Percentiles rank a stretch among this genome's conserved stretches.
Evolutionary conservation across 352 stramenopile species (phyloP).

Genomic region (Phytophthora nicotianae): DNA sequence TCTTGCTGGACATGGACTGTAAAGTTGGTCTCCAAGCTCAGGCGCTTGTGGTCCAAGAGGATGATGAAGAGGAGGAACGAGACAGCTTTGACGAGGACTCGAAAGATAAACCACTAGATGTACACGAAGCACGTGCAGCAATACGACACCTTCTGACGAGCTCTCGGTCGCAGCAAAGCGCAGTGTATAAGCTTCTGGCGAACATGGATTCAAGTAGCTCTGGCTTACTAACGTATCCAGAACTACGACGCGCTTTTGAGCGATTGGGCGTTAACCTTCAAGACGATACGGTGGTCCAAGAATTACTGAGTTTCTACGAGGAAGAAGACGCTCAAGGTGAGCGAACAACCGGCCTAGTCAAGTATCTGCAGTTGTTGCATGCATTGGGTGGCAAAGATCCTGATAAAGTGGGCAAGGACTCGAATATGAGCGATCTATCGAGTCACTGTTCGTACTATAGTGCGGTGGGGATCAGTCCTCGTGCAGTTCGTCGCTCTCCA

Average conservation of each 20-base stretch:
- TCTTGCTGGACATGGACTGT: constrained; percentile 70
- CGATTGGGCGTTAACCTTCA: constrained; percentile 49
- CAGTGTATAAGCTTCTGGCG: constrained; percentile 66
- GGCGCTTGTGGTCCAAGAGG: constrained; percentile 62
- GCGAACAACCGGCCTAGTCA: constrained; percentile 44
- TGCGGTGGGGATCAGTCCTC: constrained; percentile 68
- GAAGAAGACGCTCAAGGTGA: constrained; percentile 62
- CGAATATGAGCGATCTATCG: constrained; percentile 67
- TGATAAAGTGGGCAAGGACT: constrained; percentile 52
- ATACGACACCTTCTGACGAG: constrained; percentile 59
- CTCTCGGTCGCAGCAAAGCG: constrained; percentile 48
- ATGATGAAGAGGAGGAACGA: constrained; percentile 38
- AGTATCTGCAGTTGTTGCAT: constrained; percentile 72
- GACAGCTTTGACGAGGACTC: constrained; percentile 31
- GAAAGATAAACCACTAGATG: constrained; percentile 29
- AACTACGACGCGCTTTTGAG: constrained; percentile 68
- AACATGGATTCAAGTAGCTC: constrained; percentile 61
- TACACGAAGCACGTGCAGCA: constrained; percentile 53
- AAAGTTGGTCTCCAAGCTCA: constrained; percentile 55
- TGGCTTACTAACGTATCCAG: constrained; percentile 58
- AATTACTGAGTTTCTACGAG: constrained; percentile 53
- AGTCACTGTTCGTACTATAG: constrained; percentile 85
- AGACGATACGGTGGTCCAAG: constrained; percentile 44
- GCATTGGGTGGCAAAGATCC: constrained; percentile 66
- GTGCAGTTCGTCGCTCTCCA: constrained; percentile 38